These are phyloP conservation scores for Artemisia tridentata DNA, from an alignment of 129 eudicot genomes.

Conservation along the genomic window DNA sequence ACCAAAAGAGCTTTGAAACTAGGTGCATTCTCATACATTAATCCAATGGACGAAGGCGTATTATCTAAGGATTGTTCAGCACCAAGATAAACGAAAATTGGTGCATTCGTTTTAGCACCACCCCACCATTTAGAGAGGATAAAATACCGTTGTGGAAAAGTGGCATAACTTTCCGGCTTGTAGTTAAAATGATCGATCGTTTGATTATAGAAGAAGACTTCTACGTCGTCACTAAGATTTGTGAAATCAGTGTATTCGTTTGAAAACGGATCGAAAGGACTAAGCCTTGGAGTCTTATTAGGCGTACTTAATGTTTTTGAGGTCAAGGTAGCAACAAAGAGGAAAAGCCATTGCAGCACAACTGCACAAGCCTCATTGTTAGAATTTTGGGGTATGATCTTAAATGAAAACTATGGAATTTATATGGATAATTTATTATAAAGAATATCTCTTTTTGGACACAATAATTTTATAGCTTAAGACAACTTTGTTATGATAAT, in stretches of 20 bases:
- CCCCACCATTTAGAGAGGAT: conserved; percentile 17
- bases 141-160: conserved; percentile 29
- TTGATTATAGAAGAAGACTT: conserved; percentile 43
- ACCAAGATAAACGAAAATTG: conserved; percentile 20
- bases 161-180: conserved; percentile 16
- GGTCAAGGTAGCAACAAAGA: conserved; percentile 23
- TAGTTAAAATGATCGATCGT: conserved; percentile 40
- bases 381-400: not conserved
- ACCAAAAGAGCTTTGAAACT: conserved; percentile 29
- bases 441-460: too few species aligned
- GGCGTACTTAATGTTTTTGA: conserved; percentile 14
- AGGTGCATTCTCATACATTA: conserved; percentile 11
- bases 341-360: conserved; percentile 17
- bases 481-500: too few species aligned
- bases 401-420: too few species aligned
- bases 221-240: not conserved
- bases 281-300: conserved; percentile 20
- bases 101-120: conserved; percentile 8
- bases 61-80: not conserved
- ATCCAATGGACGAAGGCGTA: not conserved
- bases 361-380: conserved; percentile 13
- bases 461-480: too few species aligned
- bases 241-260: not conserved
- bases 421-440: too few species aligned
- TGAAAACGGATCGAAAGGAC: conserved; percentile 22